These are phyloP conservation scores for Fusarium annulatum DNA, from an alignment of 2,329 filamentous ascomycete genomes.

Conservation along the genomic window DNA sequence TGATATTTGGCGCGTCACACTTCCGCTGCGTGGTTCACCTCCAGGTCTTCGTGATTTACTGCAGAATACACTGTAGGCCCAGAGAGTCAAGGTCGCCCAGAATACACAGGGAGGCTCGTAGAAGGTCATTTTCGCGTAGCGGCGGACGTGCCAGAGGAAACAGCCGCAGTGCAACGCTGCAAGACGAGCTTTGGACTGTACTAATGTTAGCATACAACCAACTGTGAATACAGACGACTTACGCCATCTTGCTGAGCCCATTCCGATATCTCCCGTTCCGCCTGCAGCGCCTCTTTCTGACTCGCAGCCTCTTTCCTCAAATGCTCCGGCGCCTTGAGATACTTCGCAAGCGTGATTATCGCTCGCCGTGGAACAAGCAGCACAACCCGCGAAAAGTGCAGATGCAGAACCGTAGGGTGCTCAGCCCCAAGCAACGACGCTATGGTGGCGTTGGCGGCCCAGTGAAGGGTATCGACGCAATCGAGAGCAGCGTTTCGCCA, in stretches of 20 bases:
- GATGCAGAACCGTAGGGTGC: conserved; percentile 65
- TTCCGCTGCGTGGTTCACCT: conserved; percentile 2
- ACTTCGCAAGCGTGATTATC: conserved; percentile 56
- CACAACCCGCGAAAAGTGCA: conserved; percentile 65
- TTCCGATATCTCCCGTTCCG: conserved; percentile 46
- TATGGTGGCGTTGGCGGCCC: conserved; percentile 65
- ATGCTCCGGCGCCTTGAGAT: not conserved
- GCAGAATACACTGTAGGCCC: conserved; percentile 51
- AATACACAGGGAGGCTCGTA: conserved; percentile 54
- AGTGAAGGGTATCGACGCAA: conserved; percentile 66
- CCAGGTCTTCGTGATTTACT: not conserved
- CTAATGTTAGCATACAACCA: not conserved
- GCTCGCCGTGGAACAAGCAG: conserved; percentile 61
- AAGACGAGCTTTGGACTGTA: conserved; percentile 57
- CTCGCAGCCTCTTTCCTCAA: conserved; percentile 19
- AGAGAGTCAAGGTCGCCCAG: conserved; percentile 53
- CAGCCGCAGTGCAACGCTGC: conserved; percentile 57
- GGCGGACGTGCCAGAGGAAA: conserved; percentile 58
- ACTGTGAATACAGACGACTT: not conserved
- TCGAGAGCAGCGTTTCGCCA: conserved; percentile 60
- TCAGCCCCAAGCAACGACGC: conserved; percentile 62
- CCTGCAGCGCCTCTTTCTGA: conserved; percentile 25
- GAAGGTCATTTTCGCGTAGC: conserved; percentile 55
- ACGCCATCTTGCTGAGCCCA: conserved; percentile 50
- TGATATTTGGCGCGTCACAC: not conserved